Evolutionary conservation across 768 basidiomycete species (phyloP).

Genomic region (Hortiboletus flavorubellus): DNA sequence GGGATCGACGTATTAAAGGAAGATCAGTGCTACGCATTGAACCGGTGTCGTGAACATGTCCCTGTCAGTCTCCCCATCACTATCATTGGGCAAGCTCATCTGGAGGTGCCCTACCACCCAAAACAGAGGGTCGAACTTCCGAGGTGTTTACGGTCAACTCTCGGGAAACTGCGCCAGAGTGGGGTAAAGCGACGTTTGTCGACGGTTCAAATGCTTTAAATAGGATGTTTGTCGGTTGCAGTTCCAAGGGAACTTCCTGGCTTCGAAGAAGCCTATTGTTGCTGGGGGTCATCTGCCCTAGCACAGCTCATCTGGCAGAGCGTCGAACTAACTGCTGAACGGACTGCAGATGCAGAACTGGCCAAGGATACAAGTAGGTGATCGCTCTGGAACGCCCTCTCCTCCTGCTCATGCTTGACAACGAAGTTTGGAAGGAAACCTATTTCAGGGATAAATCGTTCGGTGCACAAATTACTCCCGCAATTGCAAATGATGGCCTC

Average conservation of each 20-base stretch:
- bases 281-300: conserved; percentile 81
- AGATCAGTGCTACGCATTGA: conserved; percentile 79
- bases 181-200: conserved; percentile 72
- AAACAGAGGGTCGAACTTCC: conserved; percentile 39
- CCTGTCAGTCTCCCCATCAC: conserved; percentile 49
- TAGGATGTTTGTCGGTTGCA: conserved; percentile 84
- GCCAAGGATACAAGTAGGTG: conserved; percentile 60
- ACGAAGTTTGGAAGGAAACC: conserved; percentile 74
- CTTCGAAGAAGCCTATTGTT: conserved; percentile 74
- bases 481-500: conserved; percentile 72
- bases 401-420: conserved; percentile 9
- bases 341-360: conserved; percentile 77
- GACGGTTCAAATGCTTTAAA: conserved; percentile 40
- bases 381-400: background rate
- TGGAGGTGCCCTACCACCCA: conserved; percentile 78
- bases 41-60: conserved; percentile 87
- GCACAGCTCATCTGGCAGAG: conserved; percentile 74
- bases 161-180: conserved; percentile 78
- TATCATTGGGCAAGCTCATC: background rate
- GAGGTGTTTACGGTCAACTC: conserved; percentile 79
- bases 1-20: conserved; percentile 73
- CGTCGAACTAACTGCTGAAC: conserved; percentile 70
- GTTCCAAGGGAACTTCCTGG: conserved; percentile 92
- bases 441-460: conserved; percentile 74
- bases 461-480: conserved; percentile 69